Percentiles rank a stretch among this genome's conserved stretches.
phyloP scores from a whole-genome alignment of 805 yeast genomes.

The Myxozyma melibiosi region DNA sequence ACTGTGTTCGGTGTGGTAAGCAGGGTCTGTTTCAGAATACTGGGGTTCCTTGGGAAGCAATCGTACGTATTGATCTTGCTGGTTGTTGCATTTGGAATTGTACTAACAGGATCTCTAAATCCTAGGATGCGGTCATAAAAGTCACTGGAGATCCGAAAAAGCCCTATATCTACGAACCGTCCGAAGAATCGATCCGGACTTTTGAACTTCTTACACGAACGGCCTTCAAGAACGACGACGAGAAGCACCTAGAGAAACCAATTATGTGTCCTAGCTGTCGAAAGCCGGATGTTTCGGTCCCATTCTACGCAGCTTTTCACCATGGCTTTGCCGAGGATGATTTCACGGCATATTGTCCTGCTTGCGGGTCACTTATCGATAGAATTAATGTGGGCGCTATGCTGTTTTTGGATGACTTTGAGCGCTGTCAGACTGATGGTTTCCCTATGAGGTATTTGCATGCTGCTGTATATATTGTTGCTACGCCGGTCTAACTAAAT shows the following conservation, averaged over 20 bases:
- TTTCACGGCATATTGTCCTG: conserved; percentile 11
- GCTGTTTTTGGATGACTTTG: too few species aligned
- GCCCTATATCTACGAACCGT: conserved; percentile 4
- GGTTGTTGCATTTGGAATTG: too few species aligned
- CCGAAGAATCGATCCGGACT: conserved; percentile 1
- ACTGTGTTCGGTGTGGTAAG: conserved; percentile 15
- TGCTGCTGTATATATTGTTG: background rate
- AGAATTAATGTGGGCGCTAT: conserved; percentile 3
- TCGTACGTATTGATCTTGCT: background rate
- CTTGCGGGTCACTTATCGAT: conserved; percentile 8
- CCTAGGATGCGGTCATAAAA: background rate
- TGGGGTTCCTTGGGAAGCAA: conserved; percentile 9
- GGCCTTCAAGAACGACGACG: background rate
- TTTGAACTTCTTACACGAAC: conserved; percentile 4
- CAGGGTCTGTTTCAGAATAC: conserved; percentile 2
- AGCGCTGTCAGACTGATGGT: background rate
- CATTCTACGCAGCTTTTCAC: conserved; percentile 11
- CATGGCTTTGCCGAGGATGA: conserved; percentile 14
- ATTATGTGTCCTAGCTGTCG: conserved; percentile 9
- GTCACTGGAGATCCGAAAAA: background rate
- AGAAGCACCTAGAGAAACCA: background rate
- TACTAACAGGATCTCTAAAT: too few species aligned
- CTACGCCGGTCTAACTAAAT: too few species aligned
- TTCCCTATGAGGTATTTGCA: conserved; percentile 9
- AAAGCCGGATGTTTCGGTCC: background rate